Conservation (phyloP, 2,329 filamentous ascomycete genomes). For the Stagonosporopsis vannaccii region DNA sequence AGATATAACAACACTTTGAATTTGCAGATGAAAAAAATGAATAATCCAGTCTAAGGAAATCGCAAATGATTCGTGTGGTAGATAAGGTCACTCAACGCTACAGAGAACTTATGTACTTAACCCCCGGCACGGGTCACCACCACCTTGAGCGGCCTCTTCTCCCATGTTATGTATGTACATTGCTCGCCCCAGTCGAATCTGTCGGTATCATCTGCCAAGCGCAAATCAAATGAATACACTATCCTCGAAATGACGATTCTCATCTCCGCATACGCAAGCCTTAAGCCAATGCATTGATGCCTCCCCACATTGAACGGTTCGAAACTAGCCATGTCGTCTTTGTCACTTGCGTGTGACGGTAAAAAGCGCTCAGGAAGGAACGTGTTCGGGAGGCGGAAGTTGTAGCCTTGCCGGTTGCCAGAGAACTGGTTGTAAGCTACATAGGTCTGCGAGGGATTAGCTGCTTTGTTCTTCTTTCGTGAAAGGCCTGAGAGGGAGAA, state of each 20-base stretch:
- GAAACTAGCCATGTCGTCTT: conserved; percentile 32
- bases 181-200: conserved; percentile 35
- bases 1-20: too few relatives aligned
- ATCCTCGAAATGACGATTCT: conserved; percentile 50
- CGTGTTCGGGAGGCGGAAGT: conserved; percentile 38
- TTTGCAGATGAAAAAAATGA: too few relatives aligned
- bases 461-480: background rate
- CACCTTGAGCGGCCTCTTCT: conserved; percentile 23
- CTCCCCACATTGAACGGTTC: conserved; percentile 40
- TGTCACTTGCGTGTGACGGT: conserved; percentile 19
- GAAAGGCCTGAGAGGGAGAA: background rate
- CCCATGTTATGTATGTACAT: conserved; percentile 34
- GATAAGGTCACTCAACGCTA: too few relatives aligned
- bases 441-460: conserved; percentile 27
- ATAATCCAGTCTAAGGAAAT: too few relatives aligned
- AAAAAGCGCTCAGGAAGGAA: conserved; percentile 49
- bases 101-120: too few relatives aligned
- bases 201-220: conserved; percentile 15
- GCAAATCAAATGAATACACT: conserved; percentile 50
- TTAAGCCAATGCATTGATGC: conserved; percentile 38
- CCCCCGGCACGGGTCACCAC: background rate
- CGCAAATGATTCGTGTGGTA: too few relatives aligned
- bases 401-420: conserved; percentile 34
- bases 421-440: conserved; percentile 41
- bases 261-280: conserved; percentile 43